These are phyloP conservation scores for Tanacetum coccineum DNA, from an alignment of 129 eudicot genomes.

Conservation along the genomic window DNA sequence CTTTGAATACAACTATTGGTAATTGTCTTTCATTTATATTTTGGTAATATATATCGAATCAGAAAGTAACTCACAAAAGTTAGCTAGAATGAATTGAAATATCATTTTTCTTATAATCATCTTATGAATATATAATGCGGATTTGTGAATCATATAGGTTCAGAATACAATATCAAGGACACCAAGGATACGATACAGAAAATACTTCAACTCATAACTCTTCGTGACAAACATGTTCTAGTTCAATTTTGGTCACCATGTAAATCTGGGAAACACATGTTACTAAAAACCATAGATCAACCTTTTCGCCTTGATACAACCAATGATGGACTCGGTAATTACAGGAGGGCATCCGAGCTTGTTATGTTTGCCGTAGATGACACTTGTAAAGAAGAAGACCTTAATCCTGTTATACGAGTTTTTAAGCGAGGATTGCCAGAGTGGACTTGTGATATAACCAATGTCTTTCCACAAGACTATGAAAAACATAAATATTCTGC, in stretches of 20 bases:
- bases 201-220: not conserved
- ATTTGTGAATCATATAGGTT: not conserved
- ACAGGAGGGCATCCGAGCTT: constrained; percentile 4
- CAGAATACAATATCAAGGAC: not conserved
- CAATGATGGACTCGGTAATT: not conserved
- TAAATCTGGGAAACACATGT: not conserved
- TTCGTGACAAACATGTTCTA: not conserved
- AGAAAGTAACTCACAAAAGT: too few relatives aligned
- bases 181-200: not conserved
- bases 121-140: too few relatives aligned
- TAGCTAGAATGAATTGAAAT: too few relatives aligned
- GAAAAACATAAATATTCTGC: too few relatives aligned
- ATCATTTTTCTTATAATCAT: too few relatives aligned
- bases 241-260: constrained; percentile 8
- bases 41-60: too few relatives aligned
- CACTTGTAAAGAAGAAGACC: not conserved
- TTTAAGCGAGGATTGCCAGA: constrained; percentile 10
- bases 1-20: too few relatives aligned
- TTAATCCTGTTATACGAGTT: constrained; percentile 1
- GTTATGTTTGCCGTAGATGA: not conserved
- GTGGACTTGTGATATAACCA: constrained; percentile 10
- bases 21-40: too few relatives aligned
- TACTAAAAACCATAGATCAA: constrained; percentile 1
- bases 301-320: constrained; percentile 2
- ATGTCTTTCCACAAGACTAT: not conserved